Evolutionary conservation across 176 grass and related monocot genomes (phyloP), one percentile per base, ranked within the genome.

Genomic region (Eleusine coracana): DNA sequence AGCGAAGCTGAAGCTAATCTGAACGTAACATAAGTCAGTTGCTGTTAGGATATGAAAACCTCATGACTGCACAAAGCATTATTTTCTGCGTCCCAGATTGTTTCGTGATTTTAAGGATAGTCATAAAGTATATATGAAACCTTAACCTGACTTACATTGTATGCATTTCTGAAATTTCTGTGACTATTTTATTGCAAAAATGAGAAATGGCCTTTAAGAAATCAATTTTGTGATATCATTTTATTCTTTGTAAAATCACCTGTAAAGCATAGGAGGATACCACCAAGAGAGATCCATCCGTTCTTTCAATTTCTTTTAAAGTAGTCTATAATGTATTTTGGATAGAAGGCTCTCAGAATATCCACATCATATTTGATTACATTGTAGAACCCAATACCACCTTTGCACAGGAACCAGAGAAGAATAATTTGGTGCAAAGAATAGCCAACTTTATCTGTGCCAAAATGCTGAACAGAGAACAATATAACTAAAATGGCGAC

Each of bases 361-460:
- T 63, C 74, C 9, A 89, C 52, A 16, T 97, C 94, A 8, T 97
- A 79, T 6, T 20, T 38, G 11, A 89, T 63, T 4, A 94, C 72
- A 66, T 97, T 97, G 71, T 80, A 89, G n/a, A 94, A 18, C 21
- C 95, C 90, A 7, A 92, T 85, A 3, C 68, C 82, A 5, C 84
- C 92, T 7, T 92, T 94, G 27, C 90, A 74, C 12, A 97, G 0
- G 81, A 87, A 94, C 95, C 95, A 97, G 55, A 91, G 48, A 6
- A 85, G 82, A 75, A 97, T 94, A 68, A 87, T n/a, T 60, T 2
- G 92, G 95, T 12, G 95, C 95, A 52, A 97, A 28, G 86, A 81
- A 86, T 97, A 94, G 4, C 95, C 95, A 7, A 97, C 95, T 80
- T 97, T 94, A 69, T 97, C 88, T 0, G 95, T 94, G 12, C 95